Evolutionary conservation across 257 asterid genomes (phyloP), one percentile per base, ranked within the genome.

Genomic region (Plectranthus barbatus): DNA sequence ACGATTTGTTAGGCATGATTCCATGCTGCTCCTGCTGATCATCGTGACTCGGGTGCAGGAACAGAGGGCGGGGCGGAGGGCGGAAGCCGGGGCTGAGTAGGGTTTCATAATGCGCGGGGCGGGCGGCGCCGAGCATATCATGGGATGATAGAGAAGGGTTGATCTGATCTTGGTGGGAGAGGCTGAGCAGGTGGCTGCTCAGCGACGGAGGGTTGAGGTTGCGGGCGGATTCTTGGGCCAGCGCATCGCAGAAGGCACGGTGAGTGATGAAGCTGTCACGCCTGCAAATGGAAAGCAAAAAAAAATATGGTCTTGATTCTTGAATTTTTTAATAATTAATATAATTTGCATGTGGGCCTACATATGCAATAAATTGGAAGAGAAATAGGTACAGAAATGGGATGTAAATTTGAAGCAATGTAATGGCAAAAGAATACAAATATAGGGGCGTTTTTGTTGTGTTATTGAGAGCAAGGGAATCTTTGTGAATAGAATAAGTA

Each of bases 211-310:
- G 79, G 12, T 63, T 72, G 20, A 74, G 57, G 53, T 75, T 83
- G 6, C 91, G 75, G 2, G 91, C 93, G 57, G 79, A 80, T 67
- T 89, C 96, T 23, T 89, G 93, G 11, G 95, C 91, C 0, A 89
- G 73, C 5, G 95, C 96, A 58, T 89, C 96, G 56, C 96, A 89
- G 62, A 89, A 89, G 1, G 96, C 96, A 23, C 96, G 69, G 36
- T 89, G 96, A 0, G 96, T 89, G 74, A 89, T 79, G 77, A 86
- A 89, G 52, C 95, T 89, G 47, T 86, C 95, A 5, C 93, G 84
- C 86, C 95, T 89, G 84, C 52, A 53, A 12, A 60, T 18, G 7
- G 7, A 4, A 11, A 54, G n/a, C 9, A 4, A 18, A 13, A 18
- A 6, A 1, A 41, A 51, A 13, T 55, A n/a, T n/a, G n/a, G n/a